A percentile compares a stretch with the other conserved stretches of the same genome.
Evolutionary conservation across 257 asterid genomes (phyloP).

Genomic region (Hygrophila difformis): DNA sequence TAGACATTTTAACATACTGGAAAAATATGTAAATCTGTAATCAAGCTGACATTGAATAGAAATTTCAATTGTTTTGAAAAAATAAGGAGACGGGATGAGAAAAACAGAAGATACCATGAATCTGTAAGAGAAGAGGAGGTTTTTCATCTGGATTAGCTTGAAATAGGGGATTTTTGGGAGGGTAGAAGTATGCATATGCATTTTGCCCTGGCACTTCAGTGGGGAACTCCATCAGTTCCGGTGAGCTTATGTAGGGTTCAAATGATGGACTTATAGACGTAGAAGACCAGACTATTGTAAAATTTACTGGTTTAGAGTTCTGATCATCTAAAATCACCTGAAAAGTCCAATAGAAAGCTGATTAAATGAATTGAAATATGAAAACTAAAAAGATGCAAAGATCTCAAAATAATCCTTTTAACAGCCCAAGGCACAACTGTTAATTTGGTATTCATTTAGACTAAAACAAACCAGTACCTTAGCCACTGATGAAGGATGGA

Average conservation of each 20-base stretch:
- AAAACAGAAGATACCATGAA: conserved; percentile 63
- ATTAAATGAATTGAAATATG: not conserved
- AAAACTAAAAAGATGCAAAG: not conserved
- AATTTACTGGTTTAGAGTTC: conserved; percentile 52
- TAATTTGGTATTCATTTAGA: not conserved
- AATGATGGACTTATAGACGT: conserved; percentile 38
- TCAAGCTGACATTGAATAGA: not conserved
- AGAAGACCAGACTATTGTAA: conserved; percentile 72
- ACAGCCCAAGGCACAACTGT: conserved; percentile 13
- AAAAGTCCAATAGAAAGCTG: conserved; percentile 18
- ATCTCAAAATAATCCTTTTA: not conserved
- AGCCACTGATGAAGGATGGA: conserved; percentile 73
- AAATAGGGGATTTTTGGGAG: conserved; percentile 74
- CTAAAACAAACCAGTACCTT: conserved; percentile 39
- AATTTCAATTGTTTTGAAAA: too few relatives aligned
- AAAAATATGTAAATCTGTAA: too few relatives aligned
- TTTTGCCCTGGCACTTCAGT: conserved; percentile 76
- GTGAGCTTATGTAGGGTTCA: conserved; percentile 51
- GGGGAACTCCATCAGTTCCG: conserved; percentile 83
- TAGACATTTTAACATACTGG: too few relatives aligned
- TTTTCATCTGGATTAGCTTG: conserved; percentile 62
- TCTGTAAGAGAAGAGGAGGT: conserved; percentile 85
- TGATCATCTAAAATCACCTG: conserved; percentile 74
- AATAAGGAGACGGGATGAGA: too few relatives aligned
- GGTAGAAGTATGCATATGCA: conserved; percentile 91